Base-by-base conservation (phyloP, 1,284 basidiomycete species). In the Ceratobasidium papillatum region DNA sequence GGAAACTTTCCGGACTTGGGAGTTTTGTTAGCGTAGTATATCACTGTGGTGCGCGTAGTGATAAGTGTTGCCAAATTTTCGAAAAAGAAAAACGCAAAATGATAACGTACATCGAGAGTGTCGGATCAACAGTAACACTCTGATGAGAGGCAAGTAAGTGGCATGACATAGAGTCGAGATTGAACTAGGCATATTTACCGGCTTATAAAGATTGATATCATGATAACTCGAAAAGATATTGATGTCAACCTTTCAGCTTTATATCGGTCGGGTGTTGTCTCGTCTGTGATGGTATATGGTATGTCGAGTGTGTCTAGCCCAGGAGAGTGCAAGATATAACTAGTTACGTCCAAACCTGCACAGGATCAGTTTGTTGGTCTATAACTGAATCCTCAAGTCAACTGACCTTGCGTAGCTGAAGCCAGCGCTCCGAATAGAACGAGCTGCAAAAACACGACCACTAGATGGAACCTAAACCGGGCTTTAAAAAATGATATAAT, bases 301-400 rank as follows among this genome's bases (percentile, higher is more conserved):
- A n/a, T 7, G 8, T 61, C 41, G 22, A 59, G n/a, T 2, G 34
- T 12, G 9, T 34, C 32, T 4, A 56, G 61, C 34, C 56, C 54
- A 25, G 68, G 68, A 7, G 68, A 72, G n/a, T 72, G 68, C 45
- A 72, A n/a, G 30, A 72, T 72, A 30, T 72, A 72, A 9, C 34
- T 49, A 14, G 68, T 43, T 11, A 72, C 30, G 49, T 72, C 56
- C 34, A 72, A 72, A 0, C 56, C 68, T 72, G 34, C 17, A 25
- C 1, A 12, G 12, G 14, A 3, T 47, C 1, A 32, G 4, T 17
- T 25, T 47, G 52, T 5, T 2, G 22, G n/a, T 9, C 2, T 7
- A 7, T 1, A 27, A 12, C 19, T 3, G 52, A 38, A 5, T 12
- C 7, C n/a, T 27, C 30, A 7, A 9, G 54, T 14, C 3, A 17